Evolutionary conservation across 225 moss, liverwort and hornwort species (phyloP).

Genomic region (Ulota crispa): DNA sequence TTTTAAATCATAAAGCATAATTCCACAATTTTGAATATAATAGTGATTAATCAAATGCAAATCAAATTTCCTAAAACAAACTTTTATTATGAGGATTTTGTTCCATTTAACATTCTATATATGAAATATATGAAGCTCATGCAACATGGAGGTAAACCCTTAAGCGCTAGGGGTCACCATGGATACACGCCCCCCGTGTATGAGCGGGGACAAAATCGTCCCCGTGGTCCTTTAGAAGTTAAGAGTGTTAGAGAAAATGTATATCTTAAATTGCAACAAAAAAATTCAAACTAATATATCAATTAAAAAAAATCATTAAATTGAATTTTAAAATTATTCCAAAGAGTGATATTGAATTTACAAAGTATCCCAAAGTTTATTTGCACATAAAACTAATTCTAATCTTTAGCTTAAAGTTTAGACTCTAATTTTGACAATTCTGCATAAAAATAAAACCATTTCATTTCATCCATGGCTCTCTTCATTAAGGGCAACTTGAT

Average conservation of each 20-base stretch:
- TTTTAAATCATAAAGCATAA: not conserved
- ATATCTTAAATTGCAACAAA: not conserved
- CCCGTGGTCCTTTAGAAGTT: no score
- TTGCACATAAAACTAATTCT: accelerated
- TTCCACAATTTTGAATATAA: no score
- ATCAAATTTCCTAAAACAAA: accelerated
- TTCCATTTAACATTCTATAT: not conserved
- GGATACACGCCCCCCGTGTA: no score
- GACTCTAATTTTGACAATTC: not conserved
- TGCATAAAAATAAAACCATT: accelerated
- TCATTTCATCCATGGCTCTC: not conserved
- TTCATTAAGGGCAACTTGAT: not conserved
- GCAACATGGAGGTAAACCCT: no score
- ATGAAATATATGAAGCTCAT: accelerated
- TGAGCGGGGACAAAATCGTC: no score
- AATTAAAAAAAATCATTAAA: not conserved
- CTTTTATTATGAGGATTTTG: not conserved
- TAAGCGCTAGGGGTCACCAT: no score
- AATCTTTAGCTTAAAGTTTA: not conserved
- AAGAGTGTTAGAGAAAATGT: accelerated
- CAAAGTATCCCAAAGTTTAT: not conserved
- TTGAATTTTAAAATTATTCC: not conserved
- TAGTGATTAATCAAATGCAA: accelerated
- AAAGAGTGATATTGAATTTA: not conserved
- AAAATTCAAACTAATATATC: not conserved